Base-by-base conservation (phyloP, 2,329 filamentous ascomycete species). In the Scedosporium aurantiacum region DNA sequence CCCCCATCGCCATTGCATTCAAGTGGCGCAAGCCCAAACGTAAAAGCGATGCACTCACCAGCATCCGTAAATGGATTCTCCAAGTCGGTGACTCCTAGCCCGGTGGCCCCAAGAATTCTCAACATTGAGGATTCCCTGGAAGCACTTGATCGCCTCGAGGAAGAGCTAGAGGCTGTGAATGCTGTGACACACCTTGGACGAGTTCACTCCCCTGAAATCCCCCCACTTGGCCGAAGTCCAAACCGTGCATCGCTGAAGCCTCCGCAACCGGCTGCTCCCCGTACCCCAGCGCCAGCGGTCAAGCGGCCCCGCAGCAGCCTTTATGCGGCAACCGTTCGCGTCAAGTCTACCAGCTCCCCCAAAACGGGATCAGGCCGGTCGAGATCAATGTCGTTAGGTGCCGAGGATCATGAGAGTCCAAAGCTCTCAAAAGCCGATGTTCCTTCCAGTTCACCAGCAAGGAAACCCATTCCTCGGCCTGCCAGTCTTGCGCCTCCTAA, bases 41-140 rank as follows among this genome's bases (percentile, higher is more conserved):
- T 28, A 32, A 18, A 27, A 14, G 12, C 47, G n/a, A 60, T 18
- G 47, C 60, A 43, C 7, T 45, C 32, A 12, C 40, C 40, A 5
- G 40, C 37, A 23, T 27, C 52, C 45, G 25, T 41, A n/a, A 57
- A 47, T 57, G 60, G 52, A 56, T 54, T 32, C 10, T 27, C 52
- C 21, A 61, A 55, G 47, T 60, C 58, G 21, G 43, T 45, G 6
- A 50, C 23, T 2, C 50, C 60, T 28, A 61, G 60, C 40, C 27
- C 54, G 32, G 55, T n/a, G 25, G 41, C 23, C 5, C 52, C 52
- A 1, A 45, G 40, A 23, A 8, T 57, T 41, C 21, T 47, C 16
- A 52, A 40, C 18, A 86, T 87, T 58, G 84, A 87, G 67, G 84
- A 86, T 68, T 86, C 83, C 1, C 73, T 87, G 7, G 83, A 85